A percentile compares a stretch with the other conserved stretches of the same genome.
phyloP scores from a whole-genome alignment of 1,284 basidiomycete species.

The Trametes pubescens region DNA sequence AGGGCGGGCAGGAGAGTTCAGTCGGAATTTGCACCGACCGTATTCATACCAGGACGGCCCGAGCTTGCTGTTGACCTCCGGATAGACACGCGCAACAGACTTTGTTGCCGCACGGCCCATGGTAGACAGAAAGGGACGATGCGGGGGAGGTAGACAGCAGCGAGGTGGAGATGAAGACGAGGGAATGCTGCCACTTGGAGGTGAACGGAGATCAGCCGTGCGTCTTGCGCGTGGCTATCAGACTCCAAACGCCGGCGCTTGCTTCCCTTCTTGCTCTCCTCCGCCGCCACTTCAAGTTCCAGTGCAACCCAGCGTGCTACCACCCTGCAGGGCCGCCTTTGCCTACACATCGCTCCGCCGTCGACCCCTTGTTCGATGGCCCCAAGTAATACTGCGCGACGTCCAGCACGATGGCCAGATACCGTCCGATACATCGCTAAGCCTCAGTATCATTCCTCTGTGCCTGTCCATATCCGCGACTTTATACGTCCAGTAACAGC shows the following conservation, averaged over 20 bases:
- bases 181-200: slow-evolving; percentile 19
- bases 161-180: slow-evolving; percentile 27
- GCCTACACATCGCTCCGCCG: not conserved
- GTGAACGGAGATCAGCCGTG: slow-evolving; percentile 32
- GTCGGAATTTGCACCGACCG: slow-evolving; percentile 52
- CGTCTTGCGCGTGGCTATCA: slow-evolving; percentile 29
- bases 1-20: slow-evolving; percentile 20
- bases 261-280: slow-evolving; percentile 10
- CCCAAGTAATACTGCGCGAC: slow-evolving; percentile 6
- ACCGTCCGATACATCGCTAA: slow-evolving; percentile 54
- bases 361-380: not conserved
- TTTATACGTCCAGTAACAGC: slow-evolving; percentile 22
- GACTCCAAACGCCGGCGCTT: slow-evolving; percentile 13
- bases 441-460: slow-evolving; percentile 62
- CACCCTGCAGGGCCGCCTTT: not conserved
- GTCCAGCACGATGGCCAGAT: slow-evolving; percentile 61
- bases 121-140: slow-evolving; percentile 11
- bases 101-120: slow-evolving; percentile 75
- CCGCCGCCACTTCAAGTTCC: slow-evolving; percentile 11
- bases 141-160: slow-evolving; percentile 15
- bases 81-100: slow-evolving; percentile 79
- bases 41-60: slow-evolving; percentile 86
- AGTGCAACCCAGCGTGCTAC: not conserved
- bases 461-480: slow-evolving; percentile 48
- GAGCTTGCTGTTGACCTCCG: slow-evolving; percentile 76